Evolutionary conservation across 2,329 filamentous ascomycete genomes (phyloP).

Genomic region (Trichophyton mentagrophytes): DNA sequence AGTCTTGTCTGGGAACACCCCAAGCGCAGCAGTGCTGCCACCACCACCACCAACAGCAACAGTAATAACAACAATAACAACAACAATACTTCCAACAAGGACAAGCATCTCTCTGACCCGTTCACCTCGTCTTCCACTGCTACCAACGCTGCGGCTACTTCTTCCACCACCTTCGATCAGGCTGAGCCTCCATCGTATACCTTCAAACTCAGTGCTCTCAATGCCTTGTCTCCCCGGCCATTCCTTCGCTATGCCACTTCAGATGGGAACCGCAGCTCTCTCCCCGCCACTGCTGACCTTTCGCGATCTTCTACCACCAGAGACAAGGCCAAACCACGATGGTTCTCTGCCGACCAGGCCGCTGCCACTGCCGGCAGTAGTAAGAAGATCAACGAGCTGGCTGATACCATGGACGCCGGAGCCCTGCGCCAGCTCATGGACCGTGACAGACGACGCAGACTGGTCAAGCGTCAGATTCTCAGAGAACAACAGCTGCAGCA

Average conservation of each 20-base stretch:
- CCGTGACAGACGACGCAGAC: conserved; percentile 56
- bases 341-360: conserved; percentile 16
- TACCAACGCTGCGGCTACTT: not conserved
- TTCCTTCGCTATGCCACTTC: conserved; percentile 55
- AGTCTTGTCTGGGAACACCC: conserved; percentile 47
- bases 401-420: conserved; percentile 71
- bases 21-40: conserved; percentile 49
- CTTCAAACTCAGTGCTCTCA: conserved; percentile 68
- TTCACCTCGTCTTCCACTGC: conserved; percentile 44
- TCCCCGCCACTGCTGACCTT: conserved; percentile 31
- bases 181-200: conserved; percentile 48
- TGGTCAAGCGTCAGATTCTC: conserved; percentile 25
- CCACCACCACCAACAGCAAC: conserved; percentile 27
- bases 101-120: conserved; percentile 51
- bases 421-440: conserved; percentile 84
- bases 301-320: conserved; percentile 38
- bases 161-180: conserved; percentile 23
- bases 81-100: conserved; percentile 14
- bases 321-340: conserved; percentile 39
- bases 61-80: too few relatives aligned
- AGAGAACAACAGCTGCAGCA: not conserved
- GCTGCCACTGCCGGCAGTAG: conserved; percentile 53
- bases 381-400: conserved; percentile 55
- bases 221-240: conserved; percentile 72
- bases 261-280: conserved; percentile 48